Conservation (phyloP, 2,329 filamentous ascomycete genomes). For the Fusarium piperis region DNA sequence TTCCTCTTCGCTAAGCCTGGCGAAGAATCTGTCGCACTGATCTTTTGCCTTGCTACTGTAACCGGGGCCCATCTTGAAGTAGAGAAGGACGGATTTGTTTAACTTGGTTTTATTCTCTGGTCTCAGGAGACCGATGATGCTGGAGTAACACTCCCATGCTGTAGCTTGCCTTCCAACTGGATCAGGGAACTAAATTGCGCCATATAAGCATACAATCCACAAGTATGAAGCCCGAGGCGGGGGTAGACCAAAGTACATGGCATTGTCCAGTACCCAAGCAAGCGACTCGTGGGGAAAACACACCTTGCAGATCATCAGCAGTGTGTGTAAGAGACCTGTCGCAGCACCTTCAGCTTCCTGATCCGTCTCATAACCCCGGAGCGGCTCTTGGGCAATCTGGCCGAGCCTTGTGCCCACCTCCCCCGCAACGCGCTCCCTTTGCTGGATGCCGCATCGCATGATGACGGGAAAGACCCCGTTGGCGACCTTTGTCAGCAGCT, state of each 20-base stretch:
- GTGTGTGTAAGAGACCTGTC: neutral
- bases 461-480: neutral
- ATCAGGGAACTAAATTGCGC: neutral
- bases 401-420: neutral
- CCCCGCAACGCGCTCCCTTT: neutral
- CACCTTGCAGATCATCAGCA: neutral
- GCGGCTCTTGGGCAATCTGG: neutral
- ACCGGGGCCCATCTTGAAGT: neutral
- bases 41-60: neutral
- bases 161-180: neutral
- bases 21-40: neutral
- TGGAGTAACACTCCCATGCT: neutral
- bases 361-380: neutral
- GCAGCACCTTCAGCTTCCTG: neutral
- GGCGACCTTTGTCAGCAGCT: neutral
- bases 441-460: neutral
- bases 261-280: neutral
- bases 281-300: neutral
- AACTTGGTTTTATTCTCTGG: neutral
- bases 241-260: neutral
- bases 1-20: neutral
- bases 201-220: neutral
- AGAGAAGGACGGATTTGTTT: neutral
- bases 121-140: neutral
- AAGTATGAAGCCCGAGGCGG: neutral